These are phyloP conservation scores for Phyllosticta paracitricarpa DNA, from an alignment of 2,329 filamentous ascomycete species.

Conservation along the genomic window DNA sequence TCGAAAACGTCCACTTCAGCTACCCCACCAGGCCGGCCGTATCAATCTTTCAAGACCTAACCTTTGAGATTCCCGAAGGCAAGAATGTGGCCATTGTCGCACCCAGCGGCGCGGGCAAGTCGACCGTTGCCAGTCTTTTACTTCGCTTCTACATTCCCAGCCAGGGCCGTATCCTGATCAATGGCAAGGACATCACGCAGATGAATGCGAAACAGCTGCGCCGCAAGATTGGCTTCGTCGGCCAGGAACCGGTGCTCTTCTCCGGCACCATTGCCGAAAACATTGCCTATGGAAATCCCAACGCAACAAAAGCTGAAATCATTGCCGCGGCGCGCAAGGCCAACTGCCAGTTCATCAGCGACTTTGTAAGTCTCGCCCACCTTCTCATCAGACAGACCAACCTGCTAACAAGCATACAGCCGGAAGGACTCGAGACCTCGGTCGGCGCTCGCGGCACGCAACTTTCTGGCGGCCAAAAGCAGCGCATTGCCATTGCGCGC, in stretches of 20 bases:
- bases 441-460: conserved; percentile 89
- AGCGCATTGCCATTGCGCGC: conserved; percentile 92
- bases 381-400: neutral
- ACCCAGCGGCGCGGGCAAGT: conserved; percentile 91
- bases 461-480: conserved; percentile 92
- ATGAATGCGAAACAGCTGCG: conserved; percentile 93
- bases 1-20: conserved; percentile 75
- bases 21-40: conserved; percentile 93
- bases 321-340: conserved; percentile 79
- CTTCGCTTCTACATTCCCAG: conserved; percentile 85
- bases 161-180: conserved; percentile 66
- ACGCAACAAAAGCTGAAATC: conserved; percentile 70
- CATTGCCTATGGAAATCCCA: conserved; percentile 80
- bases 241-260: conserved; percentile 90
- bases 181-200: conserved; percentile 68
- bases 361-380: conserved; percentile 53
- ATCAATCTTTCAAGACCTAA: conserved; percentile 76
- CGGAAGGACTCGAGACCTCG: conserved; percentile 86
- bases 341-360: conserved; percentile 93
- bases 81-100: conserved; percentile 95
- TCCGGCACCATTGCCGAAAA: conserved; percentile 79
- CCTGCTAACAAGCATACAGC: conserved; percentile 34
- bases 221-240: conserved; percentile 86
- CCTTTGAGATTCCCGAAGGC: conserved; percentile 85
- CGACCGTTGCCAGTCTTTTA: conserved; percentile 84